phyloP scores from a whole-genome alignment of 2,329 filamentous ascomycete species.

The Chalaropsis ovoidea region DNA sequence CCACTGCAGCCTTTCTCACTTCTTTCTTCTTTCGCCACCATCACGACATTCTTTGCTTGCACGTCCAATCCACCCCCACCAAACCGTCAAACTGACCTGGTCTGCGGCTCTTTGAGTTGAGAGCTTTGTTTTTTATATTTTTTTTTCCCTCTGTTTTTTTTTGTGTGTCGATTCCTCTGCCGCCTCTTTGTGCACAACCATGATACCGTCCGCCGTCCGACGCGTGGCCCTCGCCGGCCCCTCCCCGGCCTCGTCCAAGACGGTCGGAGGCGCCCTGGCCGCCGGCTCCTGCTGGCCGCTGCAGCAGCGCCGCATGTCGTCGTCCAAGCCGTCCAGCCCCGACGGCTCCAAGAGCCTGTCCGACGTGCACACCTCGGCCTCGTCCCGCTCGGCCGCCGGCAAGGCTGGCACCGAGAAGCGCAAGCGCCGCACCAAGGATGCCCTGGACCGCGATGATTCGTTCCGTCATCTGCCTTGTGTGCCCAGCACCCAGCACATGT shows the following conservation, averaged over 20 bases:
- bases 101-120: constrained; percentile 13
- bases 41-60: constrained; percentile 23
- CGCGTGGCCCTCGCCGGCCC: constrained; percentile 37
- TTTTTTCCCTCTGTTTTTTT: neutral
- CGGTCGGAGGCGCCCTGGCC: constrained; percentile 35
- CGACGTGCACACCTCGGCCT: constrained; percentile 38
- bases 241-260: constrained; percentile 31
- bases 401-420: constrained; percentile 43
- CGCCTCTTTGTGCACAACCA: constrained; percentile 30
- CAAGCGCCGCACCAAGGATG: constrained; percentile 50
- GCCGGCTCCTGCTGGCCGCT: constrained; percentile 30
- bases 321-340: constrained; percentile 53
- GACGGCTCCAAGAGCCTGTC: constrained; percentile 41
- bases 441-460: constrained; percentile 37
- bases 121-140: constrained; percentile 22
- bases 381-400: constrained; percentile 36
- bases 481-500: constrained; percentile 62
- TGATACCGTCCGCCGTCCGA: constrained; percentile 48
- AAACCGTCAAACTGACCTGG: neutral
- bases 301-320: constrained; percentile 49
- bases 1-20: constrained; percentile 15
- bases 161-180: constrained; percentile 21
- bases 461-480: constrained; percentile 58
- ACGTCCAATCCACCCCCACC: constrained; percentile 8
- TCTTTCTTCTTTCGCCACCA: constrained; percentile 25